Base-by-base conservation (phyloP, 2,329 filamentous ascomycete genomes). In the Nigrospora sphaerica region DNA sequence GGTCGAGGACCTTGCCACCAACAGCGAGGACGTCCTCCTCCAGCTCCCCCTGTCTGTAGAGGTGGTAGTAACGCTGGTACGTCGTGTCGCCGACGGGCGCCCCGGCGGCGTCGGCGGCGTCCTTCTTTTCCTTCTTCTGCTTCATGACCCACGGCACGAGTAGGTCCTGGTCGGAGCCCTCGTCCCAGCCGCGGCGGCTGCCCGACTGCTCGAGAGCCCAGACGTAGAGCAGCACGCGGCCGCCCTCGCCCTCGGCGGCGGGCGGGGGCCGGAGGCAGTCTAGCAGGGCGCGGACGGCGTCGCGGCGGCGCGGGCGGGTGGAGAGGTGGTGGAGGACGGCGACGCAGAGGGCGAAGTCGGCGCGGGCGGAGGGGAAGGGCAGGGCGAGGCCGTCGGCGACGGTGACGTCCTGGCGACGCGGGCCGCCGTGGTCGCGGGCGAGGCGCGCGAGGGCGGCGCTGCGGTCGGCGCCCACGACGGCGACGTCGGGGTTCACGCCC, bases 251-350 rank as follows among this genome's bases (percentile, higher is more conserved):
- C 11, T 17, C 28, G 18, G 14, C 32, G 17, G 12, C 7, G 9
- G 17, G 10, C 12, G 39, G 40, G 10, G 17, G 23, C 19, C 65
- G 71, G 46, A 95, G 69, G 42, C 83, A 83, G 43, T 79, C 75
- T 53, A 97, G 69, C 42, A 97, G 79, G 36, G 78, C 77, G 41
- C 71, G 68, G 16, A 97, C 78, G 28, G 87, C 90, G 52, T 85
- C 81, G 33, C 85, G 70, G 42, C 93, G 78, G 47, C 93, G 77
- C 42, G 74, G 75, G 12, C 74, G 72, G 6, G 91, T 95, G 13
- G 89, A 95, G 44, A 97, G 73, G 69, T 98, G 93, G 69, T 97
- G 93, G 32, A 97, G 74, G 12, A 97, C 93, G 41, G 93, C 93
- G 58, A 98, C 91, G 58, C 86, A 93, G 54, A 97, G 93, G 47